Evolutionary conservation across 108 stramenopile genomes (phyloP), one percentile per base, ranked within the genome.

Genomic region (Aureococcus anophagefferens): DNA sequence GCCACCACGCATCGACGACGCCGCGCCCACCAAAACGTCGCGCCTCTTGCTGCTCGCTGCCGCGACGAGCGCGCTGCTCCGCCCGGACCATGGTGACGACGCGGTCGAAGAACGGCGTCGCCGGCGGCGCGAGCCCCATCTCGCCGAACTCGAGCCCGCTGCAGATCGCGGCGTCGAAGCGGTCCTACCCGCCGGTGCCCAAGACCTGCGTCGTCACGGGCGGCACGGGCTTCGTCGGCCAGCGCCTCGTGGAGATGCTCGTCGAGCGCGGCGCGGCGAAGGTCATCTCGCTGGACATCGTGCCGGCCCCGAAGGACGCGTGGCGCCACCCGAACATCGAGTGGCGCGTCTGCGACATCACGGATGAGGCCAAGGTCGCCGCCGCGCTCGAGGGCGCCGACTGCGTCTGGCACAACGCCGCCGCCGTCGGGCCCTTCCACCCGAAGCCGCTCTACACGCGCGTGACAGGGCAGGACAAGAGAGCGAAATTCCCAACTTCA

Each of bases 401-500:
- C 72, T 80, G 87, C 71, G 90, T 95, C 13, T 98, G 83, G 83
- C 97, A 98, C 80, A 93, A 94, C 75, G 97, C 91, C 29, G 97
- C 97, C 5, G 82, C 93, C 69, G 97, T 98, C 36, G 97, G 97
- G 15, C 97, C 97, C 64, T 96, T 94, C 74, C 92, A 95, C 75
- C 78, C 83, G 16, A 70, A 73, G 31, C 78, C 88, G 30, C 76
- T 82, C 33, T 98, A 94, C 69, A 73, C 79, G 62, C 51, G 51
- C 21, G 83, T 84, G 31, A n/a, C n/a, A n/a, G n/a, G n/a, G n/a
- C n/a, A n/a, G n/a, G n/a, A n/a, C n/a, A n/a, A n/a, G n/a, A n/a
- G n/a, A n/a, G n/a, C n/a, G n/a, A n/a, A n/a, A n/a, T n/a, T n/a
- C n/a, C n/a, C n/a, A n/a, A n/a, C n/a, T n/a, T n/a, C n/a, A n/a